Evolutionary conservation across 441 rosid genomes (phyloP), one percentile per base, ranked within the genome.

Genomic region (Adansonia grandidieri): DNA sequence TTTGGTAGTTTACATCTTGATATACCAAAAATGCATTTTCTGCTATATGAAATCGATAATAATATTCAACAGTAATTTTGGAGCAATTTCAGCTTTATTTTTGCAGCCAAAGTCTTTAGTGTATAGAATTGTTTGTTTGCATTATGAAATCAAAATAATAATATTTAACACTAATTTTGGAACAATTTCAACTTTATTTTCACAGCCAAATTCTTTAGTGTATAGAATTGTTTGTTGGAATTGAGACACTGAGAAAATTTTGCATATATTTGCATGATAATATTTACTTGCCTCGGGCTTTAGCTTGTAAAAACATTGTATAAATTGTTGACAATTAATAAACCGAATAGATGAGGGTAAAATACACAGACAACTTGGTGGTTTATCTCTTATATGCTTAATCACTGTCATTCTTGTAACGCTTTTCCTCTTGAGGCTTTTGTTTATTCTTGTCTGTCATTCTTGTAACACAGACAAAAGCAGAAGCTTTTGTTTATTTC

Each of bases 261-360:
- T 58, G 73, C 40, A 47, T 45, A 20, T 50, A 69, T 50, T 45
- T 70, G 57, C 74, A 24, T 14, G 44, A 70, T 32, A 70, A 70
- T 22, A 22, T 69, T 22, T 24, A 50, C 74, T 70, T 70, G 8
- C 58, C 13, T 47, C 6, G 58, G 57, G 11, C 57, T 70, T n/a
- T 50, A 15, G 15, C 24, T 37, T 32, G 42, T 5, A 37, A 37
- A 37, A 37, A 5, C 42, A 37, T 6, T 37, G 42, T 37, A 37
- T 48, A 47, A 22, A 42, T 10, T 8, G 10, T n/a, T 40, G 53
- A 44, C 37, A 64, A 64, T 8, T 64, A 14, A 37, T 37, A 32
- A 15, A 64, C 1, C 47, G 47, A 64, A 62, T 28, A 6, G 44
- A 62, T 62, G 67, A 28, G 45, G 13, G 22, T 40, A 13, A 65